Evolutionary conservation across 805 yeast genomes (phyloP).

Genomic region (Cyberlindnera bimundalis): DNA sequence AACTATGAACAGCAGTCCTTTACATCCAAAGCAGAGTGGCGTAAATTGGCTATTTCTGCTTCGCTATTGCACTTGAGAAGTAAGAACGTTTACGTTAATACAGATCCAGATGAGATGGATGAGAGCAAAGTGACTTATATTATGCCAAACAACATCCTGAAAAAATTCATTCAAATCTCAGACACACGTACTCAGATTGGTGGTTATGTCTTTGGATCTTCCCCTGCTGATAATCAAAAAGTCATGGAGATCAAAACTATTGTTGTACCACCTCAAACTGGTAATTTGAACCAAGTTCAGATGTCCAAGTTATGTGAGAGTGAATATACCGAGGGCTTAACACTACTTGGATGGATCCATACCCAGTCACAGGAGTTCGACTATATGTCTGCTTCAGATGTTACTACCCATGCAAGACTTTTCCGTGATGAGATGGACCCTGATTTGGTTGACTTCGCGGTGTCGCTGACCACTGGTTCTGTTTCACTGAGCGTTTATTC

Average conservation of each 20-base stretch:
- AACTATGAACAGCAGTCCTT: conserved; percentile 83
- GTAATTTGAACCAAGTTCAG: conserved; percentile 55
- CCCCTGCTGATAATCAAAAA: conserved; percentile 66
- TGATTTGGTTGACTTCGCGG: conserved; percentile 54
- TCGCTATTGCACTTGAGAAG: conserved; percentile 69
- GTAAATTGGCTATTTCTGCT: conserved; percentile 78
- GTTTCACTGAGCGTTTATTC: conserved; percentile 68
- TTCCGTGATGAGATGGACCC: conserved; percentile 31
- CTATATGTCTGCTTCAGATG: conserved; percentile 66
- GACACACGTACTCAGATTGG: conserved; percentile 83
- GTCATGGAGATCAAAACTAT: conserved; percentile 76
- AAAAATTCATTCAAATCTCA: conserved; percentile 72
- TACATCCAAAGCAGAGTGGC: conserved; percentile 86
- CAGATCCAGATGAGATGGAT: conserved; percentile 52
- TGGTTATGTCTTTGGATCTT: conserved; percentile 74
- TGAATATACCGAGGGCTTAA: conserved; percentile 50
- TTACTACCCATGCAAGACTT: conserved; percentile 49
- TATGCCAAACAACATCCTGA: conserved; percentile 76
- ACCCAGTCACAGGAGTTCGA: conserved; percentile 69
- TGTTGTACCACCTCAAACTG: conserved; percentile 85
- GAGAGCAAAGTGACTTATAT: conserved; percentile 62
- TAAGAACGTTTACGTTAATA: conserved; percentile 67
- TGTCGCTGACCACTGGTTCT: conserved; percentile 79
- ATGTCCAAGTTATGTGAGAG: conserved; percentile 40
- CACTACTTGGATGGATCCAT: conserved; percentile 93